Percentiles rank a stretch among this genome's conserved stretches.
Evolutionary conservation across 306 rosid genomes (phyloP).

Genomic region (Trifolium pratense): DNA sequence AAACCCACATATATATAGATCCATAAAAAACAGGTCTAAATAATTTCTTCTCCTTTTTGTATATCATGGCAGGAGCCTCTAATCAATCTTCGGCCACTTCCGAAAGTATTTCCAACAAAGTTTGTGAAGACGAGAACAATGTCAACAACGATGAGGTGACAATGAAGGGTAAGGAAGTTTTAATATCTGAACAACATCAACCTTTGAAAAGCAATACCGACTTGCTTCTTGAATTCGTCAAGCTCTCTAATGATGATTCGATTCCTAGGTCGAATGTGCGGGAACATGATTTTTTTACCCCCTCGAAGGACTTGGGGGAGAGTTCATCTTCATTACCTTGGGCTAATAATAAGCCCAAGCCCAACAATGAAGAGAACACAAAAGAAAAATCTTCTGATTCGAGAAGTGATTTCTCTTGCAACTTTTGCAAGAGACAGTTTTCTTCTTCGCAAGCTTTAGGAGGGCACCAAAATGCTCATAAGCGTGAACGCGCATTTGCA

Average conservation of each 20-base stretch:
- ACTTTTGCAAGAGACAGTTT: conserved; percentile 73
- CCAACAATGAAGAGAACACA: conserved; percentile 1
- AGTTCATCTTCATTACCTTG: conserved; percentile 27
- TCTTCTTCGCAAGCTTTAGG: conserved; percentile 82
- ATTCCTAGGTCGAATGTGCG: conserved; percentile 1
- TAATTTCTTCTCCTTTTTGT: not conserved
- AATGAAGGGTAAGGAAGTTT: not conserved
- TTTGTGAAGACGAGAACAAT: not conserved
- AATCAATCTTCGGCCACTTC: conserved; percentile 9
- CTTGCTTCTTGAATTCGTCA: conserved; percentile 41
- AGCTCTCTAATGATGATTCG: conserved; percentile 35
- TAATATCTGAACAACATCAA: not conserved
- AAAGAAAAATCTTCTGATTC: conserved; percentile 19
- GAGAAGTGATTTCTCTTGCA: conserved; percentile 60
- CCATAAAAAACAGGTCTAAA: not conserved
- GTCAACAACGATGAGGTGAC: too few species aligned
- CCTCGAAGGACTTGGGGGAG: not conserved
- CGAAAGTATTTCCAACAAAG: not conserved
- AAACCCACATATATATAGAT: not conserved
- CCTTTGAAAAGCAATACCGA: conserved; percentile 10
- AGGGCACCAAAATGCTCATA: conserved; percentile 89
- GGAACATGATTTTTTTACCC: conserved; percentile 47
- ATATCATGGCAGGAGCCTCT: not conserved
- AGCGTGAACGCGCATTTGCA: conserved; percentile 67
- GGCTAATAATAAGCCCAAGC: not conserved